phyloP scores from a whole-genome alignment of 495 filamentous ascomycete genomes.

The Apodospora peruviana region DNA sequence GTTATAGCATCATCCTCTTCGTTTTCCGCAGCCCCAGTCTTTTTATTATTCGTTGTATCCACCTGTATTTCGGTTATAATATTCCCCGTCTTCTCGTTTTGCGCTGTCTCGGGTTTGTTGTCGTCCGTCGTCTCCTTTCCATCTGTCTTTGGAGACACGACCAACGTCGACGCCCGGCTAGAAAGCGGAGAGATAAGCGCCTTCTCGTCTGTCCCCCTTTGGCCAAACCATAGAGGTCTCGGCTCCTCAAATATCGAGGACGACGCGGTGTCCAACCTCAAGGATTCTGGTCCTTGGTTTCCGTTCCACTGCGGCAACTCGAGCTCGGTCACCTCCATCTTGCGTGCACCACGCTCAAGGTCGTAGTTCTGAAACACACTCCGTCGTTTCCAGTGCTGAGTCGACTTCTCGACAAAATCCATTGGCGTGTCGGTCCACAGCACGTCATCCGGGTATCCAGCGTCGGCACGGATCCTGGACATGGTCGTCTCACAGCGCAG shows the following conservation, averaged over 20 bases:
- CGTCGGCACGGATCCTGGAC: conserved; percentile 7
- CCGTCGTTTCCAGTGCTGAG: neutral
- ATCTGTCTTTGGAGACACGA: no score
- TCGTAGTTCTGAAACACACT: neutral
- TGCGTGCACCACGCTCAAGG: neutral
- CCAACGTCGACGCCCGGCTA: neutral
- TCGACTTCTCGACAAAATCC: conserved; percentile 30
- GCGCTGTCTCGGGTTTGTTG: neutral
- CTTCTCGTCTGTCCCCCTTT: neutral
- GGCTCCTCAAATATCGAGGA: neutral
- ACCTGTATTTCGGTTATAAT: neutral
- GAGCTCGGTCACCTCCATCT: neutral
- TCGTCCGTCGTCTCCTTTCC: no score
- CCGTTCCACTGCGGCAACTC: neutral
- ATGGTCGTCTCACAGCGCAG: conserved; percentile 6
- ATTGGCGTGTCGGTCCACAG: conserved; percentile 25
- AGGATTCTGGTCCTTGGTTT: neutral
- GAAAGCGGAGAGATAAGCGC: neutral
- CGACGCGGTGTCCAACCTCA: neutral
- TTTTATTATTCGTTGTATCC: neutral
- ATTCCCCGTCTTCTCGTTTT: neutral
- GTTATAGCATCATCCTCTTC: neutral
- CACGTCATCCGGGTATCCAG: conserved; percentile 7
- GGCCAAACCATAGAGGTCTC: neutral
- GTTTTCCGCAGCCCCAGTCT: neutral